These are phyloP conservation scores for Ajuga reptans DNA, from an alignment of 305 asterid species.

Conservation along the genomic window DNA sequence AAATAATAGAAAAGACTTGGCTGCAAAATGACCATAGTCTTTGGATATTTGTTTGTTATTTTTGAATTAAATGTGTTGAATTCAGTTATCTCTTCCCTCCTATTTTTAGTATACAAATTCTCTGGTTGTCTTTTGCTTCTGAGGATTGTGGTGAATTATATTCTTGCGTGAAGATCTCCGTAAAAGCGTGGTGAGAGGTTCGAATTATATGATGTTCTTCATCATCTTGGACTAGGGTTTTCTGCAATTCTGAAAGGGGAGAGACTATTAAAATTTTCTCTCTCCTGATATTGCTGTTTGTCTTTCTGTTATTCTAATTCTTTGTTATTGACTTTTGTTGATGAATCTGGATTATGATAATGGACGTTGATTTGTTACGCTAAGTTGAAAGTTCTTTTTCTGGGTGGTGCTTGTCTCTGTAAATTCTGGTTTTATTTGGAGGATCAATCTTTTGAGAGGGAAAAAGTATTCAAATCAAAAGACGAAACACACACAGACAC, in stretches of 20 bases:
- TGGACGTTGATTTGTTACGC: conserved; percentile 23
- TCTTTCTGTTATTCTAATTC: not conserved
- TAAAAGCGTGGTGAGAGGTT: conserved; percentile 17
- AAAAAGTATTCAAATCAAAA: not conserved
- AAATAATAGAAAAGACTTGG: not conserved
- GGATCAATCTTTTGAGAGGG: not conserved
- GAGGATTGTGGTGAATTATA: conserved; percentile 21
- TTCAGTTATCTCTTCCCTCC: not conserved
- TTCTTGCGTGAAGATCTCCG: conserved; percentile 17
- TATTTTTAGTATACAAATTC: conserved; percentile 20
- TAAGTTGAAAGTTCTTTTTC: conserved; percentile 5
- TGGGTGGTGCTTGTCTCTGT: conserved; percentile 19
- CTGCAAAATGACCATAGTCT: not conserved
- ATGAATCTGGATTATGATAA: conserved; percentile 7
- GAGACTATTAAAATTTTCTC: conserved; percentile 24
- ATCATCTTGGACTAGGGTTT: conserved; percentile 22
- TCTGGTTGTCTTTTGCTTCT: conserved; percentile 22
- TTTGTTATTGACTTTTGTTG: not conserved
- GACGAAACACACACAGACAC: not conserved
- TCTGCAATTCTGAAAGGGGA: conserved; percentile 25
- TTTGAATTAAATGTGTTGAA: not conserved
- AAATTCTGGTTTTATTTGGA: conserved; percentile 21
- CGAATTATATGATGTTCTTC: conserved; percentile 4
- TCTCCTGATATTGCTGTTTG: conserved; percentile 7
- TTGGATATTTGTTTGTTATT: not conserved